Conservation (phyloP, 2,329 filamentous ascomycete species). For the Orbilia blumenaviensis region DNA sequence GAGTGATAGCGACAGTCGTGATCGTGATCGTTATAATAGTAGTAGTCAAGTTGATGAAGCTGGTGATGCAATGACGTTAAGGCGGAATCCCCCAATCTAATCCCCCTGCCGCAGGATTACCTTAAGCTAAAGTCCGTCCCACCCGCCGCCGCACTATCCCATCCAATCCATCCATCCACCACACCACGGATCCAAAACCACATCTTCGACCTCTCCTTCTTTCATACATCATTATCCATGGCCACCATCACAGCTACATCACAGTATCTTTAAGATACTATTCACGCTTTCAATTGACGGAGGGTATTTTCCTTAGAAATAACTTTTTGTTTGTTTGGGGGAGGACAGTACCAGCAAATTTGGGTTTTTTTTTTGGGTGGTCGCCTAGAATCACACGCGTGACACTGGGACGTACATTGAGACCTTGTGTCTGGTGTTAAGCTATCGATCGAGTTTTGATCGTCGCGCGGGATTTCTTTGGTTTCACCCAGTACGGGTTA, state of each 20-base stretch:
- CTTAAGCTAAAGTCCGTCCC: not conserved
- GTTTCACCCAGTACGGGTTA: too few species aligned
- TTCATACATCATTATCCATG: not conserved
- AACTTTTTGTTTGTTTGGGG: too few species aligned
- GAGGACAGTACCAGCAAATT: too few species aligned
- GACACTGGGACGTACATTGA: constrained; percentile 3
- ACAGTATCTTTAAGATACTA: not conserved
- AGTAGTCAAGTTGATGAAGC: too few species aligned
- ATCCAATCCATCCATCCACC: not conserved
- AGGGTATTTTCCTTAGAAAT: too few species aligned
- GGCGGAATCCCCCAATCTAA: not conserved
- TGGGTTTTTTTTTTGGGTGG: not conserved
- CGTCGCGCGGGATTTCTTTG: too few species aligned
- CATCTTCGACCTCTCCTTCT: not conserved
- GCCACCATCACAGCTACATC: not conserved
- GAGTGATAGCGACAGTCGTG: too few species aligned
- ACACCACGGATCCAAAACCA: too few species aligned
- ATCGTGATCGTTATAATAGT: too few species aligned
- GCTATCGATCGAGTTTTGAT: too few species aligned
- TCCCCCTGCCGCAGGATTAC: not conserved
- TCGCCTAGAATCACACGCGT: constrained; percentile 9
- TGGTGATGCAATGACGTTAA: constrained; percentile 4
- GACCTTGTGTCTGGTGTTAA: too few species aligned
- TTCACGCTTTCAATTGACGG: not conserved
- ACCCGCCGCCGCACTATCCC: not conserved